A percentile compares a stretch with the other conserved stretches of the same genome.
phyloP scores from a whole-genome alignment of 331 rosid species.

The Spiraea crenata region DNA sequence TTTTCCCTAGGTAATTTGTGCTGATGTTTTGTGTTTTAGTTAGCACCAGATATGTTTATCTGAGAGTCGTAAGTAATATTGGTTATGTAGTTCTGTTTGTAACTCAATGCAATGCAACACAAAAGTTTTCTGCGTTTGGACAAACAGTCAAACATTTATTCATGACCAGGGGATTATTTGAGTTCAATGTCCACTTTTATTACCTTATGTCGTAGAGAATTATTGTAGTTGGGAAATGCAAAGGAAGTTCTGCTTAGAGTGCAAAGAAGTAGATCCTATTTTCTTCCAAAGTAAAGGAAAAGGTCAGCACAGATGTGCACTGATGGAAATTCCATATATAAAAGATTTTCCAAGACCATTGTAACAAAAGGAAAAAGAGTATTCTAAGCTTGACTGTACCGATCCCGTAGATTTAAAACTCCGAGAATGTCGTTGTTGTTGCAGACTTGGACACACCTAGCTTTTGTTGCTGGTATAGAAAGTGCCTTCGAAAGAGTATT shows the following conservation, averaged over 20 bases:
- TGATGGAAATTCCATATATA: neutral
- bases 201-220: no score
- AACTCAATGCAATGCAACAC: neutral
- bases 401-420: neutral
- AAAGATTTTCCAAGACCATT: no score
- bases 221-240: neutral
- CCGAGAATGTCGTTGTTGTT: no score
- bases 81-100: neutral
- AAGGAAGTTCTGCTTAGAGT: neutral
- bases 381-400: neutral
- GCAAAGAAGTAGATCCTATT: no score
- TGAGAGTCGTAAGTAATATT: no score
- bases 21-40: neutral
- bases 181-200: neutral
- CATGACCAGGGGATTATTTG: neutral
- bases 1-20: neutral
- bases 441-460: neutral
- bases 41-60: neutral
- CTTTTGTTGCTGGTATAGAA: neutral
- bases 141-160: neutral
- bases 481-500: no score
- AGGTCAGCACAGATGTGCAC: no score
- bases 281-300: neutral
- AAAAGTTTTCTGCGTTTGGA: neutral
- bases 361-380: neutral